Percentiles rank a stretch among this genome's conserved stretches.
Evolutionary conservation across 2,329 filamentous ascomycete genomes (phyloP).

Genomic region (Sphaerulina vaccinii): DNA sequence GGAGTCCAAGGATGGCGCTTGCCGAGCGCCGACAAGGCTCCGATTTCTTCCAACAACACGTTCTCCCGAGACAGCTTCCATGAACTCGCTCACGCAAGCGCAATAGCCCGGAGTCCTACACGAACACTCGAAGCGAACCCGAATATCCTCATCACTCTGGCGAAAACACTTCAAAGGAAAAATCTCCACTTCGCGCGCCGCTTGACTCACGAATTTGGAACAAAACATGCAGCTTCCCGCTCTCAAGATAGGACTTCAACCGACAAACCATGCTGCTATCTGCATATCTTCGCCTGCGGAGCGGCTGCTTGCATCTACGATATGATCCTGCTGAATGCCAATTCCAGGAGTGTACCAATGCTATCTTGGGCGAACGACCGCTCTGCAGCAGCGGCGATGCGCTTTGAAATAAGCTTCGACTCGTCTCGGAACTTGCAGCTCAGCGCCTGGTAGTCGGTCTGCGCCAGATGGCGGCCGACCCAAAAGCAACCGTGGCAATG

Average conservation of each 20-base stretch:
- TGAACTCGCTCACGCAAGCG: too few relatives aligned
- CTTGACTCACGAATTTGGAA: neutral
- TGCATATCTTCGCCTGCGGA: too few relatives aligned
- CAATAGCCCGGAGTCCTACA: too few relatives aligned
- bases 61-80: too few relatives aligned
- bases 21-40: too few relatives aligned
- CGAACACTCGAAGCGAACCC: too few relatives aligned
- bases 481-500: neutral
- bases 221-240: neutral
- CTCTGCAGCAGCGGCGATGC: neutral
- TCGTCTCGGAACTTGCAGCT: constrained; percentile 6
- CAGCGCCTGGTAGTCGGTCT: constrained; percentile 4
- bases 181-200: neutral
- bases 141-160: neutral
- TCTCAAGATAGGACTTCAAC: neutral
- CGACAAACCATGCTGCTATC: neutral
- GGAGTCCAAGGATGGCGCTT: too few relatives aligned
- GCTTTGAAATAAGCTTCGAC: constrained; percentile 3
- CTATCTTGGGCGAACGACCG: neutral
- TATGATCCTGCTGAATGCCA: neutral
- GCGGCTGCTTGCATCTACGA: neutral
- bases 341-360: neutral
- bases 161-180: neutral
- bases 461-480: neutral
- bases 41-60: too few relatives aligned